phyloP scores from a whole-genome alignment of 23 red algal species.

The Gracilaria gracilis region DNA sequence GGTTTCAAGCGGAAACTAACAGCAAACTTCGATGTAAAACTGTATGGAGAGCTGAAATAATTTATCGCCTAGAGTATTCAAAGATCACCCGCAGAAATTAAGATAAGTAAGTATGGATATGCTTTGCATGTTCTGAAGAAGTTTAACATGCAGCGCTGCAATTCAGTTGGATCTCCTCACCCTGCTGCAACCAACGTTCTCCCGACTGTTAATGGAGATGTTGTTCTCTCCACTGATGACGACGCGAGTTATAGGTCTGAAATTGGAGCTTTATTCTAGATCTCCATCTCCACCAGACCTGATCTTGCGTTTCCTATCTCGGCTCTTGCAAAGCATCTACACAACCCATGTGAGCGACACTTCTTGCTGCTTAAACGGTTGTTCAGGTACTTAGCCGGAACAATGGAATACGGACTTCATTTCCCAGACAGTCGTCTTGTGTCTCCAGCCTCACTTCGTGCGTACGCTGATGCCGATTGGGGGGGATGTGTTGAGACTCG shows the following conservation, averaged over 20 bases:
- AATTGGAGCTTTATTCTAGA: too few species aligned
- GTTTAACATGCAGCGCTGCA: too few species aligned
- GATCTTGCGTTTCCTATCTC: slow-evolving; percentile 26
- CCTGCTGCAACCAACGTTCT: not conserved
- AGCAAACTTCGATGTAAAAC: slow-evolving; percentile 15
- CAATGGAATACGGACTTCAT: slow-evolving; percentile 12
- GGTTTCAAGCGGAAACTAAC: not conserved
- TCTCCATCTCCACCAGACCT: slow-evolving; percentile 6
- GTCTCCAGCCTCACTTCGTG: not conserved
- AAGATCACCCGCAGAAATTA: not conserved
- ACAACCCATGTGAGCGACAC: slow-evolving; percentile 13
- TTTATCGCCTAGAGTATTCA: slow-evolving; percentile 5
- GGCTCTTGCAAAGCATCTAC: slow-evolving; percentile 15
- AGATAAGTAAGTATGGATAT: not conserved
- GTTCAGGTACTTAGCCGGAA: too few species aligned
- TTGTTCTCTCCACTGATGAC: not conserved
- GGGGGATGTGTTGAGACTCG: slow-evolving; percentile 32
- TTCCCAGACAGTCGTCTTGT: not conserved
- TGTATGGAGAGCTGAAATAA: slow-evolving; percentile 12
- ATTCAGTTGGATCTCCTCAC: not conserved
- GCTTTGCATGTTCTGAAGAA: too few species aligned
- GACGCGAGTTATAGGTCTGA: slow-evolving; percentile 1
- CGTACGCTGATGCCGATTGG: too few species aligned
- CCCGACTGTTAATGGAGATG: not conserved
- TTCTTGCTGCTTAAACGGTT: too few species aligned